A percentile compares a stretch with the other conserved stretches of the same genome.
These are phyloP conservation scores for Ophiostoma tasmaniense DNA, from an alignment of 2,329 filamentous ascomycete species.

Conservation along the genomic window DNA sequence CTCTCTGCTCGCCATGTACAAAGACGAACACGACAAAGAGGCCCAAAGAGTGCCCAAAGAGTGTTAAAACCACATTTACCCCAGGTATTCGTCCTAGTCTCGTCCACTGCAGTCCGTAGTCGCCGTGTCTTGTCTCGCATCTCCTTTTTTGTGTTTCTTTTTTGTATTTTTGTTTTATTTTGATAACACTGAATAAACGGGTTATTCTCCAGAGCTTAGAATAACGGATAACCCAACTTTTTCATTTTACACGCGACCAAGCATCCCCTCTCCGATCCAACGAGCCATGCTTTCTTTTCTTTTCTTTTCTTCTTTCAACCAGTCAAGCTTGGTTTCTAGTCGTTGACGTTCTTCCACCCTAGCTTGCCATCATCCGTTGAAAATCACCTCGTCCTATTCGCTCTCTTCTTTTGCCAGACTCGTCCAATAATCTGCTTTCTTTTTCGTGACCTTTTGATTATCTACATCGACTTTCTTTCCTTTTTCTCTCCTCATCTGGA, in stretches of 20 bases:
- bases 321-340: not conserved
- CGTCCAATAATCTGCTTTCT: not conserved
- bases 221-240: not conserved
- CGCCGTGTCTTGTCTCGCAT: not conserved
- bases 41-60: not conserved
- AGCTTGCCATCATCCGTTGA: not conserved
- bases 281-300: not conserved
- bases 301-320: not conserved
- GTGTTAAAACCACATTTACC: not conserved
- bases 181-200: not conserved
- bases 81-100: not conserved
- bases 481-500: not conserved
- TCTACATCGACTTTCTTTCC: not conserved
- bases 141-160: not conserved
- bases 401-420: not conserved
- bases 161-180: not conserved
- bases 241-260: no score
- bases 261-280: not conserved
- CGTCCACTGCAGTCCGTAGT: not conserved
- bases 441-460: not conserved
- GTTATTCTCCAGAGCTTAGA: not conserved
- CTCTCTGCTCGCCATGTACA: not conserved
- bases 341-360: not conserved
- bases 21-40: not conserved
- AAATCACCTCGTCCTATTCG: not conserved